Base-by-base conservation (phyloP, 495 filamentous ascomycete genomes). In the Talaromyces wortmannii region DNA sequence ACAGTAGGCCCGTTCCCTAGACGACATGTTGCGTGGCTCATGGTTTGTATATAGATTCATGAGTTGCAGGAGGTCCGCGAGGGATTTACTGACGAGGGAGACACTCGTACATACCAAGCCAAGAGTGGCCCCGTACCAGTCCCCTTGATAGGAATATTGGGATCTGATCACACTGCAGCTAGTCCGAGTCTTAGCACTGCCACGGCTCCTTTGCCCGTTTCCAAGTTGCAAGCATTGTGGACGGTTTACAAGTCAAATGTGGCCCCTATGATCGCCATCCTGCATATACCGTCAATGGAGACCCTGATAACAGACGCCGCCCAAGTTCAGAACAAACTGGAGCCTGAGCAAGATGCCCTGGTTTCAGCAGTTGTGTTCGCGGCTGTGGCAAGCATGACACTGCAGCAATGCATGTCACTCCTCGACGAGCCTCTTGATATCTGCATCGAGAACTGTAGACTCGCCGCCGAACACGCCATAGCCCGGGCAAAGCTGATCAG, bases 331-430 rank as follows among this genome's bases (percentile, higher is more conserved):
- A 66, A 67, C 31, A 75, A 75, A 53, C 63, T 79, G 42, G 81
- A 48, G 70, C 72, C 15, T 6, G 72, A 63, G 6, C 71, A 67
- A 4, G 87, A 91, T 56, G 79, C 80, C 7, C 59, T 91, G 7
- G 71, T 90, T 61, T 87, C 90, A 50, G 71, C 85, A 4, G 82
- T 91, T 17, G 90, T 89, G 61, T 89, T 84, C 62, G 82, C 81
- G 31, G 81, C 84, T 0, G 78, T 87, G 17, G 84, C 81, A 0
- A 85, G 84, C n/a, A 72, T 90, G 67, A 74, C 73, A 8, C 48
- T 67, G 6, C 36, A 59, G 0, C 46, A 59, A 7, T 75, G 71
- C 44, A 36, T 43, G 11, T 31, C 11, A 2, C 16, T 56, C 8
- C 31, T 64, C 2, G 56, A 49, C 15, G 42, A 47, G 15, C 49